phyloP scores from a whole-genome alignment of 2,329 filamentous ascomycete species.

The Pseudogymnoascus pannorum region DNA sequence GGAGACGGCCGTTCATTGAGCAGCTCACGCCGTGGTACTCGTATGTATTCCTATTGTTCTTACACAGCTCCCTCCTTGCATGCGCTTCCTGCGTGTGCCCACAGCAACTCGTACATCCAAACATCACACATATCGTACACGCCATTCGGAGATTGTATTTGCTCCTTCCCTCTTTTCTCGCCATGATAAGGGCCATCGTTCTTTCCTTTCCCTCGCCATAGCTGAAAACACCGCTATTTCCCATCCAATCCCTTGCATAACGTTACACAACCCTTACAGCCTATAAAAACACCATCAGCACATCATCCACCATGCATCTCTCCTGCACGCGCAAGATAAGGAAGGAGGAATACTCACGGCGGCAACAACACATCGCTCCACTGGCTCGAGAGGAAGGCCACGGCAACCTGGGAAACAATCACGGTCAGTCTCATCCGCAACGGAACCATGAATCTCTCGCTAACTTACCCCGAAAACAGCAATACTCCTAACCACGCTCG shows the following conservation, averaged over 20 bases:
- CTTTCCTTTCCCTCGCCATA: too few relatives aligned
- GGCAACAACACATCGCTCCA: conserved; percentile 62
- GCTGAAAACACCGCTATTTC: too few relatives aligned
- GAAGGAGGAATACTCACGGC: conserved; percentile 39
- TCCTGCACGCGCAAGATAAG: background rate
- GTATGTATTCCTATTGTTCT: conserved; percentile 6
- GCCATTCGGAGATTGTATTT: background rate
- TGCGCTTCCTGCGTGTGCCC: background rate
- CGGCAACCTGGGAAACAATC: conserved; percentile 48
- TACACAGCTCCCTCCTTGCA: background rate
- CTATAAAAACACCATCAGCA: background rate
- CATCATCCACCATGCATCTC: background rate
- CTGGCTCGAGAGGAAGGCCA: conserved; percentile 60
- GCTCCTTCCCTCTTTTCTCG: background rate
- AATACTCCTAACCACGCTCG: conserved; percentile 60
- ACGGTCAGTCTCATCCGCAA: conserved; percentile 12
- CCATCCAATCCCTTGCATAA: background rate
- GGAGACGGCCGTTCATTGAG: background rate
- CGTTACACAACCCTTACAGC: background rate
- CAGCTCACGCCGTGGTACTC: background rate
- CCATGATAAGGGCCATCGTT: background rate
- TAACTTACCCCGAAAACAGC: conserved; percentile 59
- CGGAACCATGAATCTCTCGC: background rate
- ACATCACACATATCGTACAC: background rate
- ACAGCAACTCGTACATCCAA: background rate